These are phyloP conservation scores for Pseudozyma sp. DNA, from an alignment of 1,284 basidiomycete species.

Conservation along the genomic window DNA sequence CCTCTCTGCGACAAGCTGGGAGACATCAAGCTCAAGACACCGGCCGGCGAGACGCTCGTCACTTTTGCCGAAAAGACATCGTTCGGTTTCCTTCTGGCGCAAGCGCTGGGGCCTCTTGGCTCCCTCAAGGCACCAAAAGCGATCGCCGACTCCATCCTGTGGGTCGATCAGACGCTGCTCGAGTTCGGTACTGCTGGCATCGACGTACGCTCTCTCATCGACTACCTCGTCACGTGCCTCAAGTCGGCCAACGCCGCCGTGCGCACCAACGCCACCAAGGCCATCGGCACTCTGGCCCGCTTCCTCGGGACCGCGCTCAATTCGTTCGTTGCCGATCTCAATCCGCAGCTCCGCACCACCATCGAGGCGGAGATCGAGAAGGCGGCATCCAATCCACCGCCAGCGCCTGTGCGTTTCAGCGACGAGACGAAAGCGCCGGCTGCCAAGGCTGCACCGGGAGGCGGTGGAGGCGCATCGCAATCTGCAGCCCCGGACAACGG, in stretches of 20 bases:
- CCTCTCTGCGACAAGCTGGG: conserved; percentile 94
- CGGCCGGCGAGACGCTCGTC: conserved; percentile 87
- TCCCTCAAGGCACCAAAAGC: conserved; percentile 90
- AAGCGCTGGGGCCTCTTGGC: conserved; percentile 71
- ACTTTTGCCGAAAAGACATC: conserved; percentile 91
- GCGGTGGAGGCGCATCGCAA: conserved; percentile 5
- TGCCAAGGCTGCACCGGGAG: conserved; percentile 17
- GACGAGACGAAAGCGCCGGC: conserved; percentile 41
- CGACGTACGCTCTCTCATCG: conserved; percentile 84
- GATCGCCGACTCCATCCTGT: conserved; percentile 87
- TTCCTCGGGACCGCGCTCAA: conserved; percentile 92
- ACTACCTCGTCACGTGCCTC: conserved; percentile 86
- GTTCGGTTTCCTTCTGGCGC: conserved; percentile 90
- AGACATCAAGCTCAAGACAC: conserved; percentile 95
- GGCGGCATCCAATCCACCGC: conserved; percentile 81
- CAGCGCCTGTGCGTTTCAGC: conserved; percentile 75
- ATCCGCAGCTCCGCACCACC: conserved; percentile 90
- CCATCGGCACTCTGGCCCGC: conserved; percentile 88
- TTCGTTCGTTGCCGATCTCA: conserved; percentile 91
- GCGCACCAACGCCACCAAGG: conserved; percentile 92
- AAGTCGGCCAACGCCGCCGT: conserved; percentile 95
- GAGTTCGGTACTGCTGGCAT: conserved; percentile 94
- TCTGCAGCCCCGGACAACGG: conserved; percentile 32
- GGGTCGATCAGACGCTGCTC: conserved; percentile 87
- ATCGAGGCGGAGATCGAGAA: conserved; percentile 95